These are phyloP conservation scores for Corinectria fuckeliana DNA, from an alignment of 2,329 filamentous ascomycete species.

Conservation along the genomic window DNA sequence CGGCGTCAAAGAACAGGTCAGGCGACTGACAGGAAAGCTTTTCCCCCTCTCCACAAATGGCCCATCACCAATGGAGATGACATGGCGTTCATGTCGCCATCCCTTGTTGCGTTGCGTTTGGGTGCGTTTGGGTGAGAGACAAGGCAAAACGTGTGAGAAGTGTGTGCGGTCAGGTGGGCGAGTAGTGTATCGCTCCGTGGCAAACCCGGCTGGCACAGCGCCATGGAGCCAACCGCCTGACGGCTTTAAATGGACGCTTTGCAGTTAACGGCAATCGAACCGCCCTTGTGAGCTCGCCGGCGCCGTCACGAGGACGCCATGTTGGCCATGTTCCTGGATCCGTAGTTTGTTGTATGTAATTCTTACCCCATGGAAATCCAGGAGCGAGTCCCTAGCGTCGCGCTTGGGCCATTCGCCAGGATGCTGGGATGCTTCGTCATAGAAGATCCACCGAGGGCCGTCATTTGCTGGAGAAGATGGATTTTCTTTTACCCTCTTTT, in stretches of 20 bases:
- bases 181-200: neutral
- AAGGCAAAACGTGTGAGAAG: slow-evolving; percentile 14
- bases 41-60: slow-evolving; percentile 32
- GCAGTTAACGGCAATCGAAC: slow-evolving; percentile 37
- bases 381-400: slow-evolving; percentile 21
- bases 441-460: slow-evolving; percentile 18
- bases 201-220: neutral
- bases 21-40: slow-evolving; percentile 31
- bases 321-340: slow-evolving; percentile 39
- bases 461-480: slow-evolving; percentile 11
- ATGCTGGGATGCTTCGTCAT: no score
- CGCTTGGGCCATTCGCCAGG: neutral
- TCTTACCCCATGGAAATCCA: slow-evolving; percentile 40
- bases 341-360: slow-evolving; percentile 40
- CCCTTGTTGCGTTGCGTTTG: slow-evolving; percentile 2
- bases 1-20: slow-evolving; percentile 14
- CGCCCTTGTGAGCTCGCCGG: slow-evolving; percentile 31
- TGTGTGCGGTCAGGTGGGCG: slow-evolving; percentile 14
- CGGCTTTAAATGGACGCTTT: slow-evolving; percentile 27
- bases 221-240: neutral
- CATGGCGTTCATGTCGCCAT: slow-evolving; percentile 25
- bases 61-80: slow-evolving; percentile 13
- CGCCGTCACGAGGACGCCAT: slow-evolving; percentile 36
- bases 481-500: no score
- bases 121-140: neutral